Base-by-base conservation (phyloP, 331 rosid species). In the Quercus lobata region DNA sequence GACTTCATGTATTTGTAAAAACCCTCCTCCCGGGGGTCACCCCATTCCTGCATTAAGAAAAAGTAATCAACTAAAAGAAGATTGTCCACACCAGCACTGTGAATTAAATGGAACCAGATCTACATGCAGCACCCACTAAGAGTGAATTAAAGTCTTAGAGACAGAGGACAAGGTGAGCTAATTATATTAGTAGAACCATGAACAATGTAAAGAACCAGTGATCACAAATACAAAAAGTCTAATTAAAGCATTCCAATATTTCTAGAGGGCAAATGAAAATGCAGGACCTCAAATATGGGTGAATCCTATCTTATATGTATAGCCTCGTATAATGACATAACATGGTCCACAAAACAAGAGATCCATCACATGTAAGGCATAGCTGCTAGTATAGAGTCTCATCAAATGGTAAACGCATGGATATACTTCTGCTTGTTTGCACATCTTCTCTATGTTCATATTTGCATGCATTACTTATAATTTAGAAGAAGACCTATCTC, bases 1-100 rank as follows among this genome's bases (percentile, higher is more conserved):
- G 97, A 94, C 82, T 94, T 94, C 93, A 94, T 94, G 88, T 92
- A 94, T 81, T 88, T 82, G 91, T 94, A 94, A 83, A 89, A 92
- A 49, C 91, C 94, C 82, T 94, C 97, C 88, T 88, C 86, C 81
- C 93, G 87, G 15, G 97, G 98, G 75, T 94, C 98, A 73, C 98
- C 98, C 98, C 98, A 94, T 83, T 94, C 97, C 98, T 94, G 91
- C 87, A 86, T 24, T 74, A 78, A 83, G 76, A 24, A 44, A 81
- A 53, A 18, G 56, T 32, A 70, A 70, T 41, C 53, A 62, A 65
- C 22, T 69, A 58, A 34, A 82, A 65, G 71, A 71, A 24, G 52
- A 71, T 60, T 17, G 58, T n/a, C 71, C 27, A 63, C 75, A 49
- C 73, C 6, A n/a, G 35, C 18, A 19, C 22, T 25, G 17, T 16